Base-by-base conservation (phyloP, 2,329 filamentous ascomycete genomes). In the Arthrinium phaeospermum region DNA sequence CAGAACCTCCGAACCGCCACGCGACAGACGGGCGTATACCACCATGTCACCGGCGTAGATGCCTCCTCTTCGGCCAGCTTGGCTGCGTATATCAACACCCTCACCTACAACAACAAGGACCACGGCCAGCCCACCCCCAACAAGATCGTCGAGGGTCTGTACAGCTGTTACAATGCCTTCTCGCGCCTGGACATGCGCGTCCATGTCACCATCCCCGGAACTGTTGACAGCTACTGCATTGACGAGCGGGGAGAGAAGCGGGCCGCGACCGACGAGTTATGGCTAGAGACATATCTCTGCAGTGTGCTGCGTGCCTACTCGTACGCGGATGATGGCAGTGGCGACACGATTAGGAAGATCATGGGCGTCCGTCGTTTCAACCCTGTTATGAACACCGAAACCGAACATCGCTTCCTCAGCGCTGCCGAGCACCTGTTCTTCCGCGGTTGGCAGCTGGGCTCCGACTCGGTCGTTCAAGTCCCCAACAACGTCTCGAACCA, bases 141-240 rank as follows among this genome's bases (percentile, higher is more conserved):
- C 80, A 98, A 98, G 85, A 96, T 98, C 72, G 93, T 95, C 12
- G 96, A 97, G 75, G 96, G 96, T 6, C 88, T 98, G 51, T 98
- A 98, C 84, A 98, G 96, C 85, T 99, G 96, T 84, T 99, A 99
- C 88, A 99, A 99, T 94, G 96, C 96, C 76, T 98, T 99, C 83
- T 98, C 96, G 6, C 91, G 97, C 75, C 89, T 98, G 70, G 96
- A 99, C 80, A 99, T 99, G 96, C 94, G 96, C 74, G 96, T 99
- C 16, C 95, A 98, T 80, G 96, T 99, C 73, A 96, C 95, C 75
- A 98, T 99, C 75, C 96, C 96, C 24, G 96, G 96, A 73, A 96
- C 94, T 13, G 94, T 99, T 70, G 96, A 99, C 82, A 97, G 94
- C 83, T 98, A 98, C 82, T 98, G 96, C 82, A 93, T 99, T 72